These are phyloP conservation scores for Acmispon strigosus DNA, from an alignment of 306 rosid species.

Conservation along the genomic window DNA sequence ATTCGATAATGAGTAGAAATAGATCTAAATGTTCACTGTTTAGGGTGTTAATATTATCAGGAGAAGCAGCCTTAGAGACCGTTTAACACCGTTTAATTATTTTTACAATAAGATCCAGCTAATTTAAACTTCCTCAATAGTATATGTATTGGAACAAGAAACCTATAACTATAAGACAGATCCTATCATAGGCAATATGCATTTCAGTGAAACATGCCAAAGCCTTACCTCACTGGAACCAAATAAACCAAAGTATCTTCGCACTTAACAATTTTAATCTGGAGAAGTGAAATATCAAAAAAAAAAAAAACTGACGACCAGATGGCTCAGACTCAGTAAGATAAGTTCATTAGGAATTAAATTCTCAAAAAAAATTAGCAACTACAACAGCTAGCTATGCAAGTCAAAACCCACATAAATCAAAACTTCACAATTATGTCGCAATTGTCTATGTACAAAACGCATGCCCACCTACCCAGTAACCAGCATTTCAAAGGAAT, in stretches of 20 bases:
- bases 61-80: not conserved
- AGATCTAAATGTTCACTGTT: slow-evolving; percentile 18
- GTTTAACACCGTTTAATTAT: not conserved
- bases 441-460: not conserved
- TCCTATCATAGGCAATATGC: not conserved
- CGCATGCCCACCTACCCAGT: not conserved
- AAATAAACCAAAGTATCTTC: not conserved
- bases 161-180: not conserved
- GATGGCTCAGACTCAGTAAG: not conserved
- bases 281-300: not conserved
- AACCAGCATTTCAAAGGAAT: not conserved
- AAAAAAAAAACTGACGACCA: not conserved
- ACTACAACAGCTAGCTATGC: not conserved
- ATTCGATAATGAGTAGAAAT: not conserved
- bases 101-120: slow-evolving; percentile 11
- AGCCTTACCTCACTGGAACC: not conserved
- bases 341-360: not conserved
- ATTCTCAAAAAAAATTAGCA: not conserved
- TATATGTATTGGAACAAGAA: not conserved
- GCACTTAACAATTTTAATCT: not conserved
- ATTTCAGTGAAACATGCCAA: slow-evolving; percentile 8
- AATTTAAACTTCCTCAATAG: not conserved
- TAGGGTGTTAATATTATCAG: not conserved
- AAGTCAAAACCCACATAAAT: not conserved
- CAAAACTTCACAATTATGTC: slow-evolving; percentile 3